Conservation (phyloP, 306 rosid genomes). For the Ormosia semicastrata region DNA sequence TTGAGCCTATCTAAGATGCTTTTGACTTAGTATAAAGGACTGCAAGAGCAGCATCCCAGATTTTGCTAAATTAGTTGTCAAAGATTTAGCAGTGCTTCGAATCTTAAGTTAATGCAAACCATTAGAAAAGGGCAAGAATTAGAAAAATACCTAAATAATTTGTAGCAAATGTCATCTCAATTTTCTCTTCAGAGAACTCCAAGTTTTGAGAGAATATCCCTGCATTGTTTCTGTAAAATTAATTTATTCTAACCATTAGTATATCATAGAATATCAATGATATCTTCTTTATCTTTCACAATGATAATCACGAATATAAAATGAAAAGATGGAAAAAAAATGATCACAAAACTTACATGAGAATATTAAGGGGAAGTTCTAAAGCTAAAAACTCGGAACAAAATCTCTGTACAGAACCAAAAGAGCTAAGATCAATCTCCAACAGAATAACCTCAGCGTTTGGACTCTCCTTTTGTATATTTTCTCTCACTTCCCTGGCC, state of each 20-base stretch:
- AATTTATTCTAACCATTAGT: neutral
- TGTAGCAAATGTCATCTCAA: conserved; percentile 95
- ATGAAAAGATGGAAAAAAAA: neutral
- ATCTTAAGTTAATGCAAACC: neutral
- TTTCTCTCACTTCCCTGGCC: conserved; percentile 60
- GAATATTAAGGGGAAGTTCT: conserved; percentile 76
- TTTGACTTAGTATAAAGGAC: neutral
- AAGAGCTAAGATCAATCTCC: conserved; percentile 85
- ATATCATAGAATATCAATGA: neutral
- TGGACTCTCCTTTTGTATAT: conserved; percentile 64
- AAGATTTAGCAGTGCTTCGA: neutral
- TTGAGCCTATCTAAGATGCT: neutral
- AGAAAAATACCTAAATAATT: conserved; percentile 73
- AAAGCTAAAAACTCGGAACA: conserved; percentile 74
- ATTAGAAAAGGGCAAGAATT: neutral
- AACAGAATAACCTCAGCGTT: conserved; percentile 62
- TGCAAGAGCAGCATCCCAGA: neutral
- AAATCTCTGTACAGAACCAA: conserved; percentile 72
- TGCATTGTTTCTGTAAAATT: conserved; percentile 81
- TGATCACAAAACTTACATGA: conserved; percentile 56
- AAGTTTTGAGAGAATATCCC: conserved; percentile 72
- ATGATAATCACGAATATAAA: neutral
- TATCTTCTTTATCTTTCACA: neutral
- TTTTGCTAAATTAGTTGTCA: neutral
- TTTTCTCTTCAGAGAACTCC: conserved; percentile 89